Base-by-base conservation (phyloP, 2,329 filamentous ascomycete species). In the Hymenoscyphus salicellus region DNA sequence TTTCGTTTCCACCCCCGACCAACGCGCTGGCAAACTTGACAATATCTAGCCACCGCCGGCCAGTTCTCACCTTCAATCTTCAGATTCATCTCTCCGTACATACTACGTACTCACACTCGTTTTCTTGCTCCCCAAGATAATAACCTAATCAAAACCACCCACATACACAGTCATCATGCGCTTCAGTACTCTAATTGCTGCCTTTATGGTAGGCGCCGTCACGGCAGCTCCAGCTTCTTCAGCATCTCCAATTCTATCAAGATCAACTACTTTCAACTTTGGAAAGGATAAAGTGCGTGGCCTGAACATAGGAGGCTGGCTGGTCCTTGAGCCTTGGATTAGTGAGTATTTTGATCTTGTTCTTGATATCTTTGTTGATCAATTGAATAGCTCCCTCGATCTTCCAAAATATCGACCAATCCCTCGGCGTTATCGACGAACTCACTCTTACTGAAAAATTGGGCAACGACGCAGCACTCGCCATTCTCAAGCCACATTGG, bases 401-500 rank as follows among this genome's bases (percentile, higher is more conserved):
- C 58, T 86, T 86, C 70, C 64, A 74, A 74, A 79, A 66, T 68
- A 57, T 72, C 23, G 68, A 72, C 49, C 73, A 73, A 61, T 74
- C 74, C 10, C 57, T 73, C 6, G 73, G 71, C 1, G 72, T 75
- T 61, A 69, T 74, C 20, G 75, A 77, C 63, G 75, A 77, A 62
- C 74, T 63, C 26, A 76, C 75, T 5, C 65, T 77, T 1, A 72
- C 70, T 26, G 63, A 84, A 68, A 78, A 79, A 57, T 77, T 86
- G 6, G 83, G 83, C 3, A 73, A 76, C 23, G 73, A 81, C 56
- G 77, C 77, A 1, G 80, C 81, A 3, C 75, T 75, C 77, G 58
- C 82, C 82, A 74, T 87, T 79, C 81, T 79, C 80, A 68, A 80
- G 75, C 36, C 86, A 78, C 77, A 80, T 80, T 75, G 74, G 74